Conservation (phyloP, 2,329 filamentous ascomycete genomes). For the Arthrinium puccinioides region DNA sequence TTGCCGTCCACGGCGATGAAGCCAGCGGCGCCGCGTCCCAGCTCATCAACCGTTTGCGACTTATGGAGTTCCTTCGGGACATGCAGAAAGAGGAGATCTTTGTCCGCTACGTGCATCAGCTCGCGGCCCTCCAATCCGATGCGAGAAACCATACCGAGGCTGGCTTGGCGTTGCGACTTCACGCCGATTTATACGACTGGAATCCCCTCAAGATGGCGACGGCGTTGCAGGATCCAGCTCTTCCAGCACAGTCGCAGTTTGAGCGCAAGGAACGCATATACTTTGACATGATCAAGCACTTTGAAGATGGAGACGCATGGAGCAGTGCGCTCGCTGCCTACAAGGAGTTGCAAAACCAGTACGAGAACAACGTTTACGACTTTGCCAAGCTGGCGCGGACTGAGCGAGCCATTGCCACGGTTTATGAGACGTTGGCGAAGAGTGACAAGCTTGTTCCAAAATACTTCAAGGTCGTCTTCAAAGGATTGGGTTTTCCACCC, state of each 20-base stretch:
- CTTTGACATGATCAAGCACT: constrained; percentile 90
- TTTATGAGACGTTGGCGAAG: constrained; percentile 83
- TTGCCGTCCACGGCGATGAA: constrained; percentile 78
- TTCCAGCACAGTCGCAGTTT: constrained; percentile 79
- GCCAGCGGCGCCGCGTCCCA: constrained; percentile 66
- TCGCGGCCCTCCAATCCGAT: constrained; percentile 69
- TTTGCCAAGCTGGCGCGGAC: constrained; percentile 86
- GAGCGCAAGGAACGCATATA: constrained; percentile 90
- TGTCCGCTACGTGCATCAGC: constrained; percentile 88
- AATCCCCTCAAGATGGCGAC: constrained; percentile 62
- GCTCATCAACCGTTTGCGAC: constrained; percentile 77
- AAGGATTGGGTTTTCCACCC: constrained; percentile 78
- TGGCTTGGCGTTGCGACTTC: constrained; percentile 78
- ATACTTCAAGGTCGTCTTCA: constrained; percentile 88
- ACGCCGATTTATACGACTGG: constrained; percentile 92
- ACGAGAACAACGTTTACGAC: constrained; percentile 83
- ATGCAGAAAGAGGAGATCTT: constrained; percentile 98
- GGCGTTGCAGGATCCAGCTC: constrained; percentile 64
- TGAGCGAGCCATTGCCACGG: constrained; percentile 82
- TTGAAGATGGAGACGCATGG: constrained; percentile 93
- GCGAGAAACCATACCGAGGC: constrained; percentile 79
- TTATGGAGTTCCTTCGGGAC: constrained; percentile 95
- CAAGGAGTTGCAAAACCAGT: constrained; percentile 84
- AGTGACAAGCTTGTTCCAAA: constrained; percentile 71
- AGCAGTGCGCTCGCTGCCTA: constrained; percentile 81